Conservation (phyloP, 2,329 filamentous ascomycete genomes). For the Aureobasidium leucospermi region DNA sequence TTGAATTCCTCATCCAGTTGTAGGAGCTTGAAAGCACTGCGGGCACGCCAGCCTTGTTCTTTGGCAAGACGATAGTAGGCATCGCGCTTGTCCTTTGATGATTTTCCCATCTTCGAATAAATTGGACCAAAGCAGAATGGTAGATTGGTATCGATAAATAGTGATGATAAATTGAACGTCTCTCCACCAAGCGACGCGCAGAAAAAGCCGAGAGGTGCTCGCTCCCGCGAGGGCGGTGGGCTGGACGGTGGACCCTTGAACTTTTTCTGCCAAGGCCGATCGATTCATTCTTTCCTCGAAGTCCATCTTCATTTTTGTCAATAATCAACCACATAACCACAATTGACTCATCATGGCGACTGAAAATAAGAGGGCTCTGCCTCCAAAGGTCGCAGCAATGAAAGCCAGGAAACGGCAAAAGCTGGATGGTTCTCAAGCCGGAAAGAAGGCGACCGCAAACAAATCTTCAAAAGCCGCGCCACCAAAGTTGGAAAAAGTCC, state of each 20-base stretch:
- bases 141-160: not conserved
- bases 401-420: slow-evolving; percentile 39
- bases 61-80: slow-evolving; percentile 97
- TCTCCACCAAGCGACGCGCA: not conserved
- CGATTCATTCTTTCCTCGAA: no score
- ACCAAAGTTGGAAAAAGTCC: slow-evolving; percentile 24
- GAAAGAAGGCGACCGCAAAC: slow-evolving; percentile 13
- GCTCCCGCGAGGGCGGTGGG: not conserved
- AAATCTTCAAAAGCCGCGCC: slow-evolving; percentile 8
- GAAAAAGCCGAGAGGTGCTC: not conserved
- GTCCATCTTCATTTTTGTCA: not conserved
- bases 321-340: not conserved
- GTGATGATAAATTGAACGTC: not conserved
- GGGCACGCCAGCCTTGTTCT: slow-evolving; percentile 95
- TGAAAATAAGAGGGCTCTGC: slow-evolving; percentile 30
- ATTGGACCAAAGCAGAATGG: not conserved
- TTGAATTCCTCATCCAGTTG: slow-evolving; percentile 96
- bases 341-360: slow-evolving; percentile 9
- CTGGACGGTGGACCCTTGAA: slow-evolving; percentile 6
- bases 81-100: slow-evolving; percentile 97
- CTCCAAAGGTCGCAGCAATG: slow-evolving; percentile 32
- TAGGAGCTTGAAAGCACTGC: slow-evolving; percentile 93
- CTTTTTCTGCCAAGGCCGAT: not conserved
- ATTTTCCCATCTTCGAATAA: slow-evolving; percentile 49
- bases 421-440: slow-evolving; percentile 21